Base-by-base conservation (phyloP, 2,329 filamentous ascomycete genomes). In the Neophaeococcomyces aloes region DNA sequence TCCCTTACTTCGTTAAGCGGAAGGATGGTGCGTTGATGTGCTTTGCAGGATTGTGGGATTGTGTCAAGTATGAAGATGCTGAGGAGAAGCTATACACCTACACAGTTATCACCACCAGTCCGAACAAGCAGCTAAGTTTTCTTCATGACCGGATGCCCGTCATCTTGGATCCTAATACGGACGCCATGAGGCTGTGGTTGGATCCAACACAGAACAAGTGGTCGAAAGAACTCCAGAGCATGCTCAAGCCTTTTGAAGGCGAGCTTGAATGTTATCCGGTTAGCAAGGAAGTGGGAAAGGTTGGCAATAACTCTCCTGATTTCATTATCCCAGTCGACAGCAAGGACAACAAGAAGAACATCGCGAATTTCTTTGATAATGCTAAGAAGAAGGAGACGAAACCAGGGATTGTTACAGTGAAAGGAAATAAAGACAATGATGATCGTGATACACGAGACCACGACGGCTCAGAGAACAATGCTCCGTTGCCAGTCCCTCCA, bases 91-190 rank as follows among this genome's bases (percentile, higher is more conserved):
- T 79, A 4, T 95, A 89, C 60, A 93, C 86, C 0, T 98, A 94
- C 62, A 89, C 88, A 1, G 78, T 98, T 59, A 89, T 96, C 61
- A 98, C 91, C 1, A 96, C 89, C 1, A 75, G 81, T 48, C 84
- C 86, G 6, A 94, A 89, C 56, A 70, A 79, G 49, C 83, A 89
- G 59, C 70, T 96, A 38, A 79, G 72, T 21, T 96, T 94, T 53
- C 69, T 98, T 14, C 91, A 98, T 59, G 83, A 94, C 57, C 80
- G 91, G 13, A 98, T 98, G 91, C 91, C 91, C 0, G 89, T 94
- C 4, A 84, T 96, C 23, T 62, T 98, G 1, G 80, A 95, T 4
- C 78, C 83, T 3, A 79, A 78, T 3, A 86, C 81, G 1, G 73
- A 83, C 1, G 74, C 70, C 8, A 70, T 94, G 57, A 73, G 68